Base-by-base conservation (phyloP, 768 basidiomycete species). In the Rhodotorula sphaerocarpa region DNA sequence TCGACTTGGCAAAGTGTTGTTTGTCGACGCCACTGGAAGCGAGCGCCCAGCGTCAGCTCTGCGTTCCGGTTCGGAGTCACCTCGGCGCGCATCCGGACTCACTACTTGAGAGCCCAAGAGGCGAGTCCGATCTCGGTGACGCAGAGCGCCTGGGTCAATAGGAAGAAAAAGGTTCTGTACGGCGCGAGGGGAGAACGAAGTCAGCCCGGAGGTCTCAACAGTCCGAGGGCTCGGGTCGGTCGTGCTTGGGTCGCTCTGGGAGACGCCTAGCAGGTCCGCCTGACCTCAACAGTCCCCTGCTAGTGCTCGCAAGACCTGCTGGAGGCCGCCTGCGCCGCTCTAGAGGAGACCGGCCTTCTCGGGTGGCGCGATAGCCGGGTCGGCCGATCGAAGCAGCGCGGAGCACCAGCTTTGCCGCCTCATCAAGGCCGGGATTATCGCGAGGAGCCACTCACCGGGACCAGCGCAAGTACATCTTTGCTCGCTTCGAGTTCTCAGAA, bases 51-150 rank as follows among this genome's bases (percentile, higher is more conserved):
- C n/a, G 50, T 33, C 16, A 50, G 30, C 43, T 27, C 23, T 21
- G 43, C 21, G 15, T 21, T 2, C 53, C 9, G 15, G 30, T 5
- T 20, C 15, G 12, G 4, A 7, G 14, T 11, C 46, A 31, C 45
- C 28, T 27, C 27, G 28, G 2, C 21, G 27, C 36, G 36, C 0
- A 15, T 12, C 11, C 2, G 6, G 31, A 57, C 59, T 33, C 41
- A 65, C 59, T 56, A 33, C 2, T 30, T 30, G 10, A 66, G 27
- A 23, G 36, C 28, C 64, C 64, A 66, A 3, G 59, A 50, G 0
- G 64, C 50, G n/a, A 66, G 55, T 15, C 64, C 59, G 21, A 61
- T 59, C 43, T 59, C 59, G 12, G 39, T 25, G 44, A 59, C 50
- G 20, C 59, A 66, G 21, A 66, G 59, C 0, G 41, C n/a, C 5